A percentile compares a stretch with the other conserved stretches of the same genome.
These are phyloP conservation scores for Phylloporus arenicola DNA, from an alignment of 768 basidiomycete species.

Conservation along the genomic window DNA sequence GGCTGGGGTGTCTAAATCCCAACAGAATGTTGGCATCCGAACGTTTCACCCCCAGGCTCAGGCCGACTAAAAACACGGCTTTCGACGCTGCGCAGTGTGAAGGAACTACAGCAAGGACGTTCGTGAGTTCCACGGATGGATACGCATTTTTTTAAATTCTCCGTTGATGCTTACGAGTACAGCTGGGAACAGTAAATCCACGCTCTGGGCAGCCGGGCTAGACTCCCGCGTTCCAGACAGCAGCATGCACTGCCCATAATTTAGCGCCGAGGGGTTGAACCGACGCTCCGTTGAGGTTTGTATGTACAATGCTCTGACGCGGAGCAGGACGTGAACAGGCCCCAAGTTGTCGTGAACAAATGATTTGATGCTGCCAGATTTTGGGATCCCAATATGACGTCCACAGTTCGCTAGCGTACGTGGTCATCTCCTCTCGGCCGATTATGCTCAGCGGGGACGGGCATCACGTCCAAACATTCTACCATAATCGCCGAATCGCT, in stretches of 20 bases:
- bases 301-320: constrained; percentile 34
- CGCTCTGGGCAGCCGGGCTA: neutral
- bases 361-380: too few species aligned
- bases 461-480: neutral
- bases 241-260: constrained; percentile 35
- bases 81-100: constrained; percentile 34
- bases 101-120: neutral
- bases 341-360: too few species aligned
- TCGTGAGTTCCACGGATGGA: neutral
- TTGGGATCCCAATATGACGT: neutral
- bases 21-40: neutral
- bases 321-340: neutral
- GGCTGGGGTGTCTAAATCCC: neutral
- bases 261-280: constrained; percentile 22
- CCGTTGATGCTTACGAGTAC: neutral
- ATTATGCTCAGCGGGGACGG: neutral
- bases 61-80: constrained; percentile 38
- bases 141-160: neutral
- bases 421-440: neutral
- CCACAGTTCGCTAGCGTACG: neutral
- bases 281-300: constrained; percentile 45
- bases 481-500: neutral
- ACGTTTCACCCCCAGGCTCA: neutral
- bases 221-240: constrained; percentile 25
- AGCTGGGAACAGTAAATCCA: neutral